Conservation (phyloP, 2,329 filamentous ascomycete genomes). For the Fusarium marasasianum region DNA sequence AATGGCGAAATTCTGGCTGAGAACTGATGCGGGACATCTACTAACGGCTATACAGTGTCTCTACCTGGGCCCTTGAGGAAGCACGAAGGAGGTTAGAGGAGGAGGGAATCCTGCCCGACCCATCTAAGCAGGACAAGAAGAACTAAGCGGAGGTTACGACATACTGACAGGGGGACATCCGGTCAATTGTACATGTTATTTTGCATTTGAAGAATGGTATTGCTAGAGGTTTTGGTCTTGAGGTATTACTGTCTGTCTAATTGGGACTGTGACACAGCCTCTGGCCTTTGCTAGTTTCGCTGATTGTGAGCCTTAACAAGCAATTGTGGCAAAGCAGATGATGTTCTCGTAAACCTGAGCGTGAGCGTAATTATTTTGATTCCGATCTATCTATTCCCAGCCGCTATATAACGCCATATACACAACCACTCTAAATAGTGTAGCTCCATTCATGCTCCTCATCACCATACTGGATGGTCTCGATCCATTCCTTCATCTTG, state of each 20-base stretch:
- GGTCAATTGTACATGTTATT: conserved; percentile 37
- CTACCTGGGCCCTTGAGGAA: conserved; percentile 99
- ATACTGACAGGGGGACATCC: conserved; percentile 19
- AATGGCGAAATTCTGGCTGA: not conserved
- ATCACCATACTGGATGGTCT: conserved; percentile 93
- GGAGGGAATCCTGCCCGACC: conserved; percentile 91
- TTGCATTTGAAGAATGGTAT: conserved; percentile 37
- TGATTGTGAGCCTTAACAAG: conserved; percentile 29
- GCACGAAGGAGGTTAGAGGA: conserved; percentile 93
- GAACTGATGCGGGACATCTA: conserved; percentile 14
- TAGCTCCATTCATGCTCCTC: conserved; percentile 93
- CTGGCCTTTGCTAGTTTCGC: not conserved
- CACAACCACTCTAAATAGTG: conserved; percentile 38
- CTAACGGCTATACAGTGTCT: conserved; percentile 74
- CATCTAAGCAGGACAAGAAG: conserved; percentile 68
- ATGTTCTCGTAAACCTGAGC: not conserved
- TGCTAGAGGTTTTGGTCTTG: conserved; percentile 42
- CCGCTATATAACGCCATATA: conserved; percentile 26
- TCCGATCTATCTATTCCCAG: conserved; percentile 28
- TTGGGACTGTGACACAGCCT: conserved; percentile 17
- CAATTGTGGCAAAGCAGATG: conserved; percentile 23
- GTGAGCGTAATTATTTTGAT: conserved; percentile 30
- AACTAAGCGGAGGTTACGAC: conserved; percentile 40
- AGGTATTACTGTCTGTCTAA: conserved; percentile 27
- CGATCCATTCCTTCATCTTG: conserved; percentile 96